Evolutionary conservation across 208 protist genomes (phyloP), one percentile per base, ranked within the genome.

Genomic region (Strigomonas oncopelti): DNA sequence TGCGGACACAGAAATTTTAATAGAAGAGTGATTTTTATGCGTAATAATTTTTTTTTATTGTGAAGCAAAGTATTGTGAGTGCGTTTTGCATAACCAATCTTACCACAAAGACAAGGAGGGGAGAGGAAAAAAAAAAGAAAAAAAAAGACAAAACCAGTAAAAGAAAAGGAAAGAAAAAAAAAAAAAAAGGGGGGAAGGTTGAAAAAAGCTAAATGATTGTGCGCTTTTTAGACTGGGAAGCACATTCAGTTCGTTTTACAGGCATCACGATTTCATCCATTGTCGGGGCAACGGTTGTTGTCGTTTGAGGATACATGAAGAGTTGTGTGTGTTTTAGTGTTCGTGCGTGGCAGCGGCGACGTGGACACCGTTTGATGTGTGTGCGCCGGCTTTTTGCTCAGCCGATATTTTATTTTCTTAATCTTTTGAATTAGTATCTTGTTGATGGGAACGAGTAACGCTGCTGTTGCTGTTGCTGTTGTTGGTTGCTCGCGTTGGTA

Each of bases 101-200:
- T 48, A 8, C 11, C 28, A 7, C 29, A 65, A 24, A 48, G 32
- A 18, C 20, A 31, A 53, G 45, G 16, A 51, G 25, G 24, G 38
- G 28, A 61, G 22, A 78, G 56, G 42, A 65, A 52, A 34, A 77
- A 45, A 36, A n/a, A 61, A 61, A 75, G 60, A 9, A 69, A 69
- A 46, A 57, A 56, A 65, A 69, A 36, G 31, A 64, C 46, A 61
- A 67, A 56, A 67, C 31, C 66, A 32, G 27, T 5, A 54, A 60
- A 28, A 56, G 48, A 38, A 36, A 32, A 22, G 9, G 24, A 45
- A 36, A 62, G 24, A 61, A 52, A 52, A 22, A 32, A n/a, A 28
- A 0, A 61, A 27, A 31, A 14, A 42, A 31, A 29, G 29, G 22
- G 55, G 42, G 18, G 14, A 22, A 24, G 31, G 60, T 11, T 4